Evolutionary conservation across 176 grass and related monocot genomes (phyloP).

Genomic region (Cymbopogon citratus): DNA sequence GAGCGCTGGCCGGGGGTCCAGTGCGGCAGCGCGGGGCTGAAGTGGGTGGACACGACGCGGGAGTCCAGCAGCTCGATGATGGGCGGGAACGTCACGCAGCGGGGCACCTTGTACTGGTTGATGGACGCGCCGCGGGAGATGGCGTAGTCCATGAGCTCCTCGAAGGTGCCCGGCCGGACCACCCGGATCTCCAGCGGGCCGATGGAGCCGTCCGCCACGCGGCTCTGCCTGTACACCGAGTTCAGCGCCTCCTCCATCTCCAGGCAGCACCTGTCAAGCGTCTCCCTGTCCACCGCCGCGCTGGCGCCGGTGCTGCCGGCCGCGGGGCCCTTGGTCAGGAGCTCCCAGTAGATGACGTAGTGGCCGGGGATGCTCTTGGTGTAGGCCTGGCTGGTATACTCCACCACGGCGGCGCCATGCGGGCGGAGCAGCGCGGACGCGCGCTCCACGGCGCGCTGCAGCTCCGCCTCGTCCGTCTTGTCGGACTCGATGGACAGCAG

Average conservation of each 20-base stretch:
- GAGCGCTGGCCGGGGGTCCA: conserved; percentile 49
- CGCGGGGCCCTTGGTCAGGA: conserved; percentile 11
- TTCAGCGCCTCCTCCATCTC: neutral
- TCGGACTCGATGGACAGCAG: conserved; percentile 45
- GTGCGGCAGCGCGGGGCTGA: neutral
- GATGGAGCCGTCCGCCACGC: neutral
- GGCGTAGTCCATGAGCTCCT: neutral
- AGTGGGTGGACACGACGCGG: neutral
- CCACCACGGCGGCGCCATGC: conserved; percentile 64
- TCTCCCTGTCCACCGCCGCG: too few species aligned
- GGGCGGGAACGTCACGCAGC: neutral
- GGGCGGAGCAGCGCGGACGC: conserved; percentile 60
- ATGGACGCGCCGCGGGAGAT: neutral
- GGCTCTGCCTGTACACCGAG: neutral
- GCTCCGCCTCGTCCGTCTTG: conserved; percentile 57
- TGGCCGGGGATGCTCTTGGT: conserved; percentile 70
- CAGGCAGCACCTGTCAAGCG: neutral
- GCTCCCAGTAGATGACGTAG: conserved; percentile 98
- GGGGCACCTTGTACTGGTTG: neutral
- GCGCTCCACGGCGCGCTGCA: conserved; percentile 46
- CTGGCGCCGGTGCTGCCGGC: too few species aligned
- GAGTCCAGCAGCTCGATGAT: neutral
- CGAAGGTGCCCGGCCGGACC: neutral
- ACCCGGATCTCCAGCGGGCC: neutral
- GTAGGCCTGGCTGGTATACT: conserved; percentile 93